A percentile compares a stretch with the other conserved stretches of the same genome.
Evolutionary conservation across 495 filamentous ascomycete species (phyloP).

Genomic region (Daldinia grandis): DNA sequence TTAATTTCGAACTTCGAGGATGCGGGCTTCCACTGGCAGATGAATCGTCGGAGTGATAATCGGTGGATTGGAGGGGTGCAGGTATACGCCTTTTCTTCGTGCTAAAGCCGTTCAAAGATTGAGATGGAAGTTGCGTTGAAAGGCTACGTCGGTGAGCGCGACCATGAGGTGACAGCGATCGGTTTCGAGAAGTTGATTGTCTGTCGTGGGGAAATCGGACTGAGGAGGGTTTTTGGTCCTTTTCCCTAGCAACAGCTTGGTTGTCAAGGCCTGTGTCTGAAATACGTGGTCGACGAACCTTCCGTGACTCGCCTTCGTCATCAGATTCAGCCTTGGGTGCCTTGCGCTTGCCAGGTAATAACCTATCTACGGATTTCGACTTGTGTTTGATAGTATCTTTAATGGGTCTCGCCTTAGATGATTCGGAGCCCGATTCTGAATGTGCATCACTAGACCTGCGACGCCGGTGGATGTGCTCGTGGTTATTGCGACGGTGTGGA

Average conservation of each 20-base stretch:
- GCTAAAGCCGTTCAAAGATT: slow-evolving; percentile 60
- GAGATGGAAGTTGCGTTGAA: slow-evolving; percentile 67
- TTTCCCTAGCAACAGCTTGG: slow-evolving; percentile 43
- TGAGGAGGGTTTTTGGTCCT: slow-evolving; percentile 44
- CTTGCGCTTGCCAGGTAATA: slow-evolving; percentile 56
- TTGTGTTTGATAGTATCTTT: slow-evolving; percentile 51
- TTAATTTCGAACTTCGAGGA: slow-evolving; percentile 70
- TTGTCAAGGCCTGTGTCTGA: slow-evolving; percentile 55
- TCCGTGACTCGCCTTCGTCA: slow-evolving; percentile 58
- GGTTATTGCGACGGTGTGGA: slow-evolving; percentile 33
- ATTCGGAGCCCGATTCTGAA: slow-evolving; percentile 59
- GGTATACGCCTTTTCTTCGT: slow-evolving; percentile 65
- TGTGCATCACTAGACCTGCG: slow-evolving; percentile 53
- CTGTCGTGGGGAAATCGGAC: slow-evolving; percentile 48
- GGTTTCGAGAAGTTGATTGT: slow-evolving; percentile 54
- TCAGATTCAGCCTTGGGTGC: slow-evolving; percentile 57
- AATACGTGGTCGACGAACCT: slow-evolving; percentile 57
- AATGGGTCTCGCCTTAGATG: slow-evolving; percentile 47
- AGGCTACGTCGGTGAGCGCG: slow-evolving; percentile 68
- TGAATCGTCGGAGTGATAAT: slow-evolving; percentile 76
- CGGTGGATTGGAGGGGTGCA: slow-evolving; percentile 67
- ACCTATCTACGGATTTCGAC: slow-evolving; percentile 49
- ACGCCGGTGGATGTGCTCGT: slow-evolving; percentile 49
- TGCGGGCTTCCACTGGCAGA: slow-evolving; percentile 75
- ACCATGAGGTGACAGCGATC: slow-evolving; percentile 70